Percentiles rank a stretch among this genome's conserved stretches.
These are phyloP conservation scores for Eucalyptus pauciflora DNA, from an alignment of 345 rosid genomes.

Conservation along the genomic window DNA sequence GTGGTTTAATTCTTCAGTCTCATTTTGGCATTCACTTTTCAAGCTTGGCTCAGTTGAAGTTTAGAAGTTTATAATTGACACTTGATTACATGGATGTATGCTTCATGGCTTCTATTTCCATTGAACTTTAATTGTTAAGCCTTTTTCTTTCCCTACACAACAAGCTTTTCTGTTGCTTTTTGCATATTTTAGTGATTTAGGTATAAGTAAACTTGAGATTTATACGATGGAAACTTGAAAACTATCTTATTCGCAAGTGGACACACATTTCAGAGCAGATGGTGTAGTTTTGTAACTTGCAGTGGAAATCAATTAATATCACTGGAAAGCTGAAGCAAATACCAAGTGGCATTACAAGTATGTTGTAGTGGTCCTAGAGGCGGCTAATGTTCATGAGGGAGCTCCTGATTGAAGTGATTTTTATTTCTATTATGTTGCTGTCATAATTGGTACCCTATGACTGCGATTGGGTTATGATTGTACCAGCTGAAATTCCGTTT, in stretches of 20 bases:
- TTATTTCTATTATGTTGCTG: background rate
- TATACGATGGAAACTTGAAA: background rate
- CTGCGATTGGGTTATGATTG: background rate
- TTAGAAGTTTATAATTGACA: background rate
- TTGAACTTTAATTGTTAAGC: background rate
- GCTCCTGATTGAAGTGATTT: background rate
- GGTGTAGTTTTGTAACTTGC: background rate
- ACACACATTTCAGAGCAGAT: background rate
- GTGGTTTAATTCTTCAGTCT: background rate
- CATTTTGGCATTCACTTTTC: background rate
- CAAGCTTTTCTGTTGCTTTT: background rate
- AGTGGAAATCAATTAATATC: background rate
- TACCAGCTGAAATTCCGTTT: background rate
- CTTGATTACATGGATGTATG: background rate
- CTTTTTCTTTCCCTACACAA: background rate
- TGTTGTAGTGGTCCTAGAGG: background rate
- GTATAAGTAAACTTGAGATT: background rate
- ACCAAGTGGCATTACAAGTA: background rate
- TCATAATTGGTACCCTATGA: background rate
- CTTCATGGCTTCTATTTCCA: background rate
- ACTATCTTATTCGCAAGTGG: background rate
- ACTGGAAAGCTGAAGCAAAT: background rate
- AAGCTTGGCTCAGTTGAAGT: background rate
- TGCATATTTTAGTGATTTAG: background rate
- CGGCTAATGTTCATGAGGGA: background rate